Evolutionary conservation across 495 filamentous ascomycete genomes (phyloP), one percentile per base, ranked within the genome.

Genomic region (Podospora pseudopauciseta): DNA sequence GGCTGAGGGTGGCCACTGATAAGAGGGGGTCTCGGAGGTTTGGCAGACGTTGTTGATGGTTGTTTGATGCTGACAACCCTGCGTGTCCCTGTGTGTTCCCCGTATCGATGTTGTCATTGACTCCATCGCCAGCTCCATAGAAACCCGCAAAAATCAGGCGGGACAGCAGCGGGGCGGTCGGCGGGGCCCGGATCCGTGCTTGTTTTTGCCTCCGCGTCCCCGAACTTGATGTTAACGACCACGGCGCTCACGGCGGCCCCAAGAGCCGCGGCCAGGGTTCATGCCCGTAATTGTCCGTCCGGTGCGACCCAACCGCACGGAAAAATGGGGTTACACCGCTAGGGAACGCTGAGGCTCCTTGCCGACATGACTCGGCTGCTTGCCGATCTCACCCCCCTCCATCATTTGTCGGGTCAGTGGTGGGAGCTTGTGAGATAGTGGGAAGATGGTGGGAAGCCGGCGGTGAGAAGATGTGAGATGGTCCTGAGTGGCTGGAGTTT

Each of bases 41-140:
- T 32, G 30, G 30, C 30, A 32, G 16, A 61, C 23, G 59, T 32
- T 20, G 59, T 30, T 61, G 5, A 61, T 28, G 32, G 26, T 27
- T 32, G 5, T 26, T 30, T 61, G 5, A 61, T 28, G 32, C 13
- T 27, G 16, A 27, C 27, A 39, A 28, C 32, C 26, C 16, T 30
- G 74, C 23, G 23, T 23, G 23, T 23, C 23, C 23, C 23, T 23
- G 23, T 23, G 23, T 23, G 23, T 23, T 23, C 23, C 23, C 23
- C 23, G 23, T 87, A 81, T 73, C 68, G 65, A 67, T 75, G 66
- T 63, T 63, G 61, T 74, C 72, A 69, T 34, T 16, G 63, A 20
- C 44, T 16, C 65, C 63, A 69, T 49, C 53, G 55, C 55, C 39
- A 32, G 18, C 16, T 27, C 30, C 62, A 57, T 32, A 19, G 26